Percentiles rank a stretch among this genome's conserved stretches.
phyloP scores from a whole-genome alignment of 192 early-diverging fungal species.

The Dimargaris cristalligena region DNA sequence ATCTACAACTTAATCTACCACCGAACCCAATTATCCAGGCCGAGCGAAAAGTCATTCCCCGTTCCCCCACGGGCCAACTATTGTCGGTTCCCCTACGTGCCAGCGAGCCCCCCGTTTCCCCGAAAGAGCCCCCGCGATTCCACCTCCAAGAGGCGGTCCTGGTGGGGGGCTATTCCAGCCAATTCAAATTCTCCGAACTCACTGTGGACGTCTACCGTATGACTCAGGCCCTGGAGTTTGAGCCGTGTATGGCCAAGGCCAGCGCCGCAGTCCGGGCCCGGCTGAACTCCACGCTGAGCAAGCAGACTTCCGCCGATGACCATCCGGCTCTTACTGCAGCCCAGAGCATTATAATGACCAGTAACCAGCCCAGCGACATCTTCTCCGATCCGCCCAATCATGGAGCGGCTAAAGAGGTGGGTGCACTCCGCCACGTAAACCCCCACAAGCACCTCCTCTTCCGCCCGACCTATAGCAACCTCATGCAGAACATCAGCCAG shows the following conservation, averaged over 20 bases:
- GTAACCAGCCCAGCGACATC: background rate
- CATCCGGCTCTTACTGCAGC: background rate
- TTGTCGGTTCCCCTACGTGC: constrained; percentile 18
- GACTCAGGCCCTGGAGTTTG: constrained; percentile 69
- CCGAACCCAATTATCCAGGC: too few relatives aligned
- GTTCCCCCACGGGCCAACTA: constrained; percentile 15
- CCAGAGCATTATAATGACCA: background rate
- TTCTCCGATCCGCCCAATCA: background rate
- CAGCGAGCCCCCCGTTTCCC: constrained; percentile 10
- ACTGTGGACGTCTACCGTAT: constrained; percentile 95
- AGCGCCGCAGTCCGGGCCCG: constrained; percentile 9
- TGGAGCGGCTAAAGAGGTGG: background rate
- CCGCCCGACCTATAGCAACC: constrained; percentile 74
- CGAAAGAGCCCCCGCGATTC: constrained; percentile 17
- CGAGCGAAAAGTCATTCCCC: constrained; percentile 23
- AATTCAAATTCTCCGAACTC: constrained; percentile 95
- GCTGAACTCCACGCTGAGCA: constrained; percentile 5
- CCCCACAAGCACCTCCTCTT: constrained; percentile 92
- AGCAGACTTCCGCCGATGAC: constrained; percentile 2
- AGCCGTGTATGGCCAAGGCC: constrained; percentile 19
- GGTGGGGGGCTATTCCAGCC: constrained; percentile 86
- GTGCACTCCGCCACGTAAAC: constrained; percentile 29
- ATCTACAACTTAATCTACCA: too few relatives aligned
- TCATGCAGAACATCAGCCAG: constrained; percentile 80
- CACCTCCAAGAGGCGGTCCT: constrained; percentile 87